These are phyloP conservation scores for Phytophthora fragariae DNA, from an alignment of 352 stramenopile species.

Conservation along the genomic window DNA sequence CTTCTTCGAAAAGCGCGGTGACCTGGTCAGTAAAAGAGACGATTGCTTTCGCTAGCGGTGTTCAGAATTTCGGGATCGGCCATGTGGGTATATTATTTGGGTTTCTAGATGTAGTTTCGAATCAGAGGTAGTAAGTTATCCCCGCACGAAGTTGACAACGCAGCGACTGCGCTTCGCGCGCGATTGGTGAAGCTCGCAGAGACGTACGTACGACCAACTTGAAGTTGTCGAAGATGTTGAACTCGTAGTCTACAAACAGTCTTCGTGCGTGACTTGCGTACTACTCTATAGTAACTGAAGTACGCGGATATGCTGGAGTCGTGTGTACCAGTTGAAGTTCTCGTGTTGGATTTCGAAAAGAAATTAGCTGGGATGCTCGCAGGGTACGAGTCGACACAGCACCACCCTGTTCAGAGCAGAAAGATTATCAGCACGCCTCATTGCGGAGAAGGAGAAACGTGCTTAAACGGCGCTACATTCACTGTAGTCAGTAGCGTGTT, in stretches of 20 bases:
- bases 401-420: too few species aligned
- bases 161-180: too few species aligned
- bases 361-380: too few species aligned
- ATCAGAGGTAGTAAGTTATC: not conserved
- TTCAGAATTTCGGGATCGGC: conserved; percentile 73
- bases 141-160: too few species aligned
- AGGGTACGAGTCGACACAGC: too few species aligned
- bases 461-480: conserved; percentile 28
- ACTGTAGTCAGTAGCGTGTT: conserved; percentile 34
- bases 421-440: too few species aligned
- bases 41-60: conserved; percentile 51
- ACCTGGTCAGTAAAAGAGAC: conserved; percentile 38
- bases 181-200: not conserved
- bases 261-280: too few species aligned
- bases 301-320: too few species aligned
- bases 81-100: conserved; percentile 23
- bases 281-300: too few species aligned
- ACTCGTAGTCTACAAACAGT: too few species aligned
- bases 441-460: conserved; percentile 35
- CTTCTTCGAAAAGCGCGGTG: conserved; percentile 53
- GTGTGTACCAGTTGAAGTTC: not conserved
- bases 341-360: not conserved
- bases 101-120: not conserved
- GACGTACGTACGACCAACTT: too few species aligned
- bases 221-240: too few species aligned